Evolutionary conservation across 129 eudicot species (phyloP).

Genomic region (Glebionis coronaria): DNA sequence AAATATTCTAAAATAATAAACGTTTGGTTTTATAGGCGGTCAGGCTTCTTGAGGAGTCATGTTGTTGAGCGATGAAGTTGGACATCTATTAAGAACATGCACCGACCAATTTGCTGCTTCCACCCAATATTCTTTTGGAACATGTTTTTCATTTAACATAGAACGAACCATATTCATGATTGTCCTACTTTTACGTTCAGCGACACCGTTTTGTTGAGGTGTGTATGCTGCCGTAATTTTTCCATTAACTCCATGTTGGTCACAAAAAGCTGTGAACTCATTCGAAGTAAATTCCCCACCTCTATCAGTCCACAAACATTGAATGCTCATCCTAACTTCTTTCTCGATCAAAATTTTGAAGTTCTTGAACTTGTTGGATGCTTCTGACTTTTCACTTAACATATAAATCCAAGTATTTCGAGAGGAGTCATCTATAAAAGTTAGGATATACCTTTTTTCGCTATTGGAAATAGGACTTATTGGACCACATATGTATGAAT

Average conservation of each 20-base stretch:
- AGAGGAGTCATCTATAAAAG: not conserved
- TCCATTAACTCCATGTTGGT: not conserved
- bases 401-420: not conserved
- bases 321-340: not conserved
- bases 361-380: not conserved
- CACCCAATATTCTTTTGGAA: not conserved
- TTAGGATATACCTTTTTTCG: not conserved
- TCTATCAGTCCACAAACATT: not conserved
- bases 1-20: not conserved
- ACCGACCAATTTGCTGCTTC: not conserved
- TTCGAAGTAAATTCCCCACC: not conserved
- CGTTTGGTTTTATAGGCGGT: not conserved
- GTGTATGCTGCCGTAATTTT: not conserved
- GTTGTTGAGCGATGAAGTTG: not conserved
- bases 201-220: not conserved
- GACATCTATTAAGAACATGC: not conserved
- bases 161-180: not conserved
- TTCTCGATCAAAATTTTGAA: not conserved
- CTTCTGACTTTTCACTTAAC: not conserved
- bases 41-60: conserved; percentile 23
- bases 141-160: not conserved
- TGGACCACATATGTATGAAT: not conserved
- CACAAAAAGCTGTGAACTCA: not conserved
- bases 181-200: not conserved
- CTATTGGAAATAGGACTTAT: not conserved